Conservation (phyloP, 176 grass and related monocot genomes). For the Ensete glaucum region DNA sequence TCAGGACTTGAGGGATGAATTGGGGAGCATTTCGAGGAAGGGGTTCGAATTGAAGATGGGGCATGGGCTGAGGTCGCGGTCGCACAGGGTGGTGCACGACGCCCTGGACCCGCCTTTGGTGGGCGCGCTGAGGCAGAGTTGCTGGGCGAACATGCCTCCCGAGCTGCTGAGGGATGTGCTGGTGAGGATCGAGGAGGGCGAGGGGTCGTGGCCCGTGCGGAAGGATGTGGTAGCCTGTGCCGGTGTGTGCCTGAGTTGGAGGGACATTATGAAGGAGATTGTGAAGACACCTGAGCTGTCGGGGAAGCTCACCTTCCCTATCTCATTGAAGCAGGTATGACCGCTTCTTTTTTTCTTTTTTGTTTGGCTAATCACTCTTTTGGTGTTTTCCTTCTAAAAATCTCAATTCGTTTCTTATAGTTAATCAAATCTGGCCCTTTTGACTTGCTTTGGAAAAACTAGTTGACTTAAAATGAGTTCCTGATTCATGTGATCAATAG, state of each 20-base stretch:
- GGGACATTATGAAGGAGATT: conserved; percentile 51
- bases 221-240: conserved; percentile 59
- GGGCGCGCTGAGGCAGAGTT: conserved; percentile 45
- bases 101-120: conserved; percentile 21
- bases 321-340: conserved; percentile 81
- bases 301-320: conserved; percentile 63
- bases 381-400: neutral
- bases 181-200: conserved; percentile 42
- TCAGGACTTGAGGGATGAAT: conserved; percentile 76
- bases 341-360: neutral
- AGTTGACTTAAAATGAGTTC: neutral
- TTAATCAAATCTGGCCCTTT: too few relatives aligned
- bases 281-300: conserved; percentile 50
- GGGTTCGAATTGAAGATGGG: conserved; percentile 22
- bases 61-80: conserved; percentile 36
- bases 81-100: conserved; percentile 37
- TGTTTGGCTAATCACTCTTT: neutral
- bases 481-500: neutral
- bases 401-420: neutral
- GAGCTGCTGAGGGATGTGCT: conserved; percentile 79
- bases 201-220: conserved; percentile 50
- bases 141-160: conserved; percentile 64
- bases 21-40: conserved; percentile 55
- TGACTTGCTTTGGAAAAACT: neutral
- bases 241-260: conserved; percentile 71